Conservation (phyloP, 2,329 filamentous ascomycete species). For the Ophiostoma himal-ulmi region DNA sequence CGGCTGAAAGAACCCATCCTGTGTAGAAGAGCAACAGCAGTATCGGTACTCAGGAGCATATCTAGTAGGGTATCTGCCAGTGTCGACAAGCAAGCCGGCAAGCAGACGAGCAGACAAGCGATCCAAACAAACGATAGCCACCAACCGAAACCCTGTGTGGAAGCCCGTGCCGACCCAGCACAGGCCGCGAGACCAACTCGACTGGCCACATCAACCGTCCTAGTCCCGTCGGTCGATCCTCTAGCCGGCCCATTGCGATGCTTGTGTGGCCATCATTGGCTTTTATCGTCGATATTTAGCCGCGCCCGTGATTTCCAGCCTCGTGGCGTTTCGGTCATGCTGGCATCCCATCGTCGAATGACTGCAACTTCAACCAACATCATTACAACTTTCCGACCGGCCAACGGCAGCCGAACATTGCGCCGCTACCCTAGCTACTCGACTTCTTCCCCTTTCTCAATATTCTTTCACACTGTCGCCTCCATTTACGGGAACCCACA, state of each 20-base stretch:
- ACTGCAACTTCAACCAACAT: background rate
- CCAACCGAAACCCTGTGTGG: background rate
- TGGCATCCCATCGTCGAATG: background rate
- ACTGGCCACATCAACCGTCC: background rate
- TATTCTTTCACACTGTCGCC: background rate
- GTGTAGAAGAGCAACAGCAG: background rate
- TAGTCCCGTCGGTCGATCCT: background rate
- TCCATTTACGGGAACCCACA: background rate
- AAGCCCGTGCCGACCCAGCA: background rate
- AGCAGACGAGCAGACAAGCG: background rate
- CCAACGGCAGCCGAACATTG: background rate
- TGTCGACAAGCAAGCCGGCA: background rate
- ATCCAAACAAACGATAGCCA: background rate
- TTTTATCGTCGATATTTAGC: background rate
- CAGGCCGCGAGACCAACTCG: background rate
- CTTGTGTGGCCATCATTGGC: background rate
- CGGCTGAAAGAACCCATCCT: background rate
- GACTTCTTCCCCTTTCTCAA: background rate
- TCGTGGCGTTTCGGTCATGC: constrained; percentile 7
- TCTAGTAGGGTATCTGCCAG: no score
- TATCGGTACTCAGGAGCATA: background rate
- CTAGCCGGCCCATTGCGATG: constrained; percentile 4
- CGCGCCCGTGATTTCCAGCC: constrained; percentile 2
- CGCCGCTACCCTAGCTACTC: background rate
- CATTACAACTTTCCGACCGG: no score